Evolutionary conservation across 768 basidiomycete species (phyloP), one percentile per base, ranked within the genome.

Genomic region (Lactarius pseudohatsudake): DNA sequence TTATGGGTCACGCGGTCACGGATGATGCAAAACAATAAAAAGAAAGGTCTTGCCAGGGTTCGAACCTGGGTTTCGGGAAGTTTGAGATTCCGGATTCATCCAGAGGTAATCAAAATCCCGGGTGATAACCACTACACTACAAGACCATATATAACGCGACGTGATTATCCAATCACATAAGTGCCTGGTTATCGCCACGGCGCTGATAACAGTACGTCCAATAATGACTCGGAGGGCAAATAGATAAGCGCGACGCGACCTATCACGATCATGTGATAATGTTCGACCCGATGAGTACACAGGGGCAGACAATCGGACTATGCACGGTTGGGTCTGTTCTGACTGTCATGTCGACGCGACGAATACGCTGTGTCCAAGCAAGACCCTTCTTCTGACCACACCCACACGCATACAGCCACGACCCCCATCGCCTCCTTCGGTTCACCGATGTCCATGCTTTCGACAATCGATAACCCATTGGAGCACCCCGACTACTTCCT

Each of bases 51-150:
- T 69, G 61, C 68, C 68, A 69, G 68, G 68, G 68, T 69, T 69
- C 68, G 68, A 69, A 69, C 68, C 68, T 69, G 68, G 68, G 68
- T 69, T 68, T 57, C 68, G 68, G 68, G 68, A 69, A 69, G 20
- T 63, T 47, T 41, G 7, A 7, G 2, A 6, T 28, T 20, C 18
- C 5, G 4, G 2, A 8, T 18, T 10, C 6, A 7, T 4, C 0
- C 57, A 26, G 22, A 6, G 20, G 30, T 4, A 18, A 5, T 69
- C 68, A 69, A 69, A 69, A 69, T 68, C 68, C 68, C 68, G 68
- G 60, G 68, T 69, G 68, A 69, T 69, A 63, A 69, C 68, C 68
- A 67, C 68, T 69, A 69, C 68, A 69, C 68, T 69, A 69, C 61
- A 69, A 66, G 59, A 69, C 68, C 68, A n/a, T 18, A 50, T 7